Evolutionary conservation across 2,329 filamentous ascomycete genomes (phyloP).

Genomic region (Apiospora marii): DNA sequence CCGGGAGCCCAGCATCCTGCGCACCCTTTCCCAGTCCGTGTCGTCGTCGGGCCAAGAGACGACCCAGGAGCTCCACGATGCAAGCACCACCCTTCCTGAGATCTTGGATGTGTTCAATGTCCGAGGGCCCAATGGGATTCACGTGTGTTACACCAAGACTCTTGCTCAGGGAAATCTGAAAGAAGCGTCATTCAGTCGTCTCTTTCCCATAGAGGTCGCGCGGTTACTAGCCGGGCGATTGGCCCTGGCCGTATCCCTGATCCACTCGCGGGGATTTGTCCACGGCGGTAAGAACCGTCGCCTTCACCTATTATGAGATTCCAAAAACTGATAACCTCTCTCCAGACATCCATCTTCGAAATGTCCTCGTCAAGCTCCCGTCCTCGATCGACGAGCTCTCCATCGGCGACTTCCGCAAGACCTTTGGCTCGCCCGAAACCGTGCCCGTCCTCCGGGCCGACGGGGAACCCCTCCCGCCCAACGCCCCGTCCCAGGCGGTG

Average conservation of each 20-base stretch:
- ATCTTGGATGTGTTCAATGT: neutral
- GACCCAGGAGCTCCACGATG: neutral
- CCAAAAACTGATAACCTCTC: neutral
- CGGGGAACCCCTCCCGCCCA: conserved; percentile 6
- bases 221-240: neutral
- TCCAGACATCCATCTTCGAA: neutral
- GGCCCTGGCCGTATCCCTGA: neutral
- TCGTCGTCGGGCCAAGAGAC: neutral
- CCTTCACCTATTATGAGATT: neutral
- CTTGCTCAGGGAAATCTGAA: neutral
- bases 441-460: conserved; percentile 10
- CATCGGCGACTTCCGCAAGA: neutral
- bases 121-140: neutral
- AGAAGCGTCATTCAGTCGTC: neutral
- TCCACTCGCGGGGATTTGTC: conserved; percentile 3
- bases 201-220: neutral
- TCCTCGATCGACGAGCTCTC: neutral
- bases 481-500: neutral
- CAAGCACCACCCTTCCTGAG: neutral
- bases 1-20: neutral
- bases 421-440: neutral
- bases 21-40: neutral
- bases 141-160: conserved; percentile 1
- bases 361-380: neutral
- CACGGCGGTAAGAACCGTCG: neutral